These are phyloP conservation scores for Pseudogymnoascus sp. DNA, from an alignment of 2,329 filamentous ascomycete genomes.

Conservation along the genomic window DNA sequence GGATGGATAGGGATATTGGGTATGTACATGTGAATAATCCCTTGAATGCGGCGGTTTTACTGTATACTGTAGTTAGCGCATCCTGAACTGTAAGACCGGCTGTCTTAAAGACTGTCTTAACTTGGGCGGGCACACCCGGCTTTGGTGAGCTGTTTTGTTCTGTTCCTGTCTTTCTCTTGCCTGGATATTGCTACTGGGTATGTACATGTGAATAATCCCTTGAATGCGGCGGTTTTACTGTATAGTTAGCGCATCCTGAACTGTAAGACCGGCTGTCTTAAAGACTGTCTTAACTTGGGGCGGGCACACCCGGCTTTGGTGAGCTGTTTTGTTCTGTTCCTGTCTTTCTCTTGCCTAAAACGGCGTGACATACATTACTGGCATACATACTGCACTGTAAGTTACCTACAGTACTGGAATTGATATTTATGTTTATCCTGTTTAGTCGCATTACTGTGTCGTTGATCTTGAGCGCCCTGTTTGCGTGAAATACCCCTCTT, in stretches of 20 bases:
- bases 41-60: background rate
- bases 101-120: background rate
- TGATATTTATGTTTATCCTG: background rate
- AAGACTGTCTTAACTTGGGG: background rate
- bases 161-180: slow-evolving; percentile 4
- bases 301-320: background rate
- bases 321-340: background rate
- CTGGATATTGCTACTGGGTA: background rate
- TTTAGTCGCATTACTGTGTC: background rate
- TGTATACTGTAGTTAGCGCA: background rate
- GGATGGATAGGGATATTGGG: background rate
- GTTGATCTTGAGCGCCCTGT: background rate
- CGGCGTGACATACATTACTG: background rate
- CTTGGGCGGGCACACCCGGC: background rate
- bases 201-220: background rate
- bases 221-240: background rate
- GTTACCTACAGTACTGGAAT: background rate
- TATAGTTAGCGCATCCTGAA: background rate
- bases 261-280: background rate
- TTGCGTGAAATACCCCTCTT: background rate
- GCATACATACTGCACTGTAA: background rate
- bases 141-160: background rate
- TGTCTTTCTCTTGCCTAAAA: slow-evolving; percentile 3
- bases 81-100: background rate
- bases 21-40: background rate